Percentiles rank a stretch among this genome's conserved stretches.
Evolutionary conservation across 108 stramenopile genomes (phyloP).

Genomic region (Bacterosira constricta): DNA sequence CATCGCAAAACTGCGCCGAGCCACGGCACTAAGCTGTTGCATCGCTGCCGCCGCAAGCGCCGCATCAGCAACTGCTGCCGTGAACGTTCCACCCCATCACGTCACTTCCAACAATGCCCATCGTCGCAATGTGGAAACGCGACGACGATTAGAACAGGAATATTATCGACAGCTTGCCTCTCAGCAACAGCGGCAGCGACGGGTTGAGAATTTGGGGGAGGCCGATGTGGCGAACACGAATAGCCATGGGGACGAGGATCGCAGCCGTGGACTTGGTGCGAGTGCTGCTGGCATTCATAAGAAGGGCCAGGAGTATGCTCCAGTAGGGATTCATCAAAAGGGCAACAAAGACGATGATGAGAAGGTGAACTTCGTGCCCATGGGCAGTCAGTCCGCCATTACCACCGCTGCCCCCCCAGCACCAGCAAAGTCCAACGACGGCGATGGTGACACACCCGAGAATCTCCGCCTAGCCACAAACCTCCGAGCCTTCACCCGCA

Average conservation of each 20-base stretch:
- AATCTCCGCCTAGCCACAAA: background rate
- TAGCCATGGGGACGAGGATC: no score
- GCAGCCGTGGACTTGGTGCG: background rate
- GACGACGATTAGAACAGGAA: background rate
- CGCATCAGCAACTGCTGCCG: background rate
- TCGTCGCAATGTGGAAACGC: background rate
- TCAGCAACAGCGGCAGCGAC: background rate
- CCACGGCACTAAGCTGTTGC: constrained; percentile 7
- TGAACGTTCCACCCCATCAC: background rate
- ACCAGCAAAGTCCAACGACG: background rate
- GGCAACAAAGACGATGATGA: background rate
- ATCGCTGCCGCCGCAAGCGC: background rate
- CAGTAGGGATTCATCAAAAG: background rate
- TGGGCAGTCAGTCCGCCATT: background rate
- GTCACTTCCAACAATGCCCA: background rate
- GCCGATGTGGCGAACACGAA: constrained; percentile 1
- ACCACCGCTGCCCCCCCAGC: background rate
- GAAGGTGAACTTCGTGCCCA: background rate
- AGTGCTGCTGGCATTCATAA: background rate
- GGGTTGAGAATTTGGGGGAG: background rate
- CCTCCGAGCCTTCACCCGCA: constrained; percentile 7
- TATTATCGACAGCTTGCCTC: constrained; percentile 1
- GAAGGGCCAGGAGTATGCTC: constrained; percentile 3
- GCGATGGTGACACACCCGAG: background rate
- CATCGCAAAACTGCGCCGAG: constrained; percentile 4